These are phyloP conservation scores for Chalciporus pseudorubinellus DNA, from an alignment of 768 basidiomycete species.

Conservation along the genomic window DNA sequence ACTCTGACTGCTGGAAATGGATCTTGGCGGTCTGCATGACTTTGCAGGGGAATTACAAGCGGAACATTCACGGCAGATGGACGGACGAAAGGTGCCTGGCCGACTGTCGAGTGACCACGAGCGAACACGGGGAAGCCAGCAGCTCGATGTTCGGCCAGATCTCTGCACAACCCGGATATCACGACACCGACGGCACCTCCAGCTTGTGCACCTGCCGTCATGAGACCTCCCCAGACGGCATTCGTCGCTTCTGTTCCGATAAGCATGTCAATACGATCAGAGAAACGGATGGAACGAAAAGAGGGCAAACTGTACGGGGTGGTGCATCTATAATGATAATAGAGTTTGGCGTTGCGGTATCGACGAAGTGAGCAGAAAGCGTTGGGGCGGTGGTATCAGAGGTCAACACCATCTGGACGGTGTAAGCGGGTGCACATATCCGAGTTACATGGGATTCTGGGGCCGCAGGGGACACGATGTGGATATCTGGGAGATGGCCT, in stretches of 20 bases:
- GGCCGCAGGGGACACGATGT: conserved; percentile 39
- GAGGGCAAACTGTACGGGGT: conserved; percentile 48
- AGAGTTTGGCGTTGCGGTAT: conserved; percentile 61
- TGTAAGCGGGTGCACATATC: conserved; percentile 80
- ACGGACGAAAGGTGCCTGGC: conserved; percentile 81
- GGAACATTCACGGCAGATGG: conserved; percentile 74
- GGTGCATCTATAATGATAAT: conserved; percentile 78
- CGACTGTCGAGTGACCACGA: conserved; percentile 77
- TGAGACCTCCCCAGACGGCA: conserved; percentile 91
- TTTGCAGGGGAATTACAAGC: conserved; percentile 42
- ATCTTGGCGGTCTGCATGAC: conserved; percentile 31
- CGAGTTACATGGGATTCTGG: conserved; percentile 37
- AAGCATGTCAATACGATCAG: conserved; percentile 1
- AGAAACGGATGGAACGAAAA: conserved; percentile 2
- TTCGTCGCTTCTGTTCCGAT: conserved; percentile 58
- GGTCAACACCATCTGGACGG: conserved; percentile 74
- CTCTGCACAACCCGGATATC: conserved; percentile 83
- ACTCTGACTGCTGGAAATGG: conserved; percentile 56
- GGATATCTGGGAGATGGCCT: conserved; percentile 79
- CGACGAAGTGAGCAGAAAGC: conserved; percentile 75
- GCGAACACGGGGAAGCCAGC: conserved; percentile 80
- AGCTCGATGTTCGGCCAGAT: conserved; percentile 72
- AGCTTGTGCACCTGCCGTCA: conserved; percentile 81
- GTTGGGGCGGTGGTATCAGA: conserved; percentile 61
- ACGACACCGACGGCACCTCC: conserved; percentile 71